These are phyloP conservation scores for Penicillium desertorum DNA, from an alignment of 495 filamentous ascomycete genomes.

Conservation along the genomic window DNA sequence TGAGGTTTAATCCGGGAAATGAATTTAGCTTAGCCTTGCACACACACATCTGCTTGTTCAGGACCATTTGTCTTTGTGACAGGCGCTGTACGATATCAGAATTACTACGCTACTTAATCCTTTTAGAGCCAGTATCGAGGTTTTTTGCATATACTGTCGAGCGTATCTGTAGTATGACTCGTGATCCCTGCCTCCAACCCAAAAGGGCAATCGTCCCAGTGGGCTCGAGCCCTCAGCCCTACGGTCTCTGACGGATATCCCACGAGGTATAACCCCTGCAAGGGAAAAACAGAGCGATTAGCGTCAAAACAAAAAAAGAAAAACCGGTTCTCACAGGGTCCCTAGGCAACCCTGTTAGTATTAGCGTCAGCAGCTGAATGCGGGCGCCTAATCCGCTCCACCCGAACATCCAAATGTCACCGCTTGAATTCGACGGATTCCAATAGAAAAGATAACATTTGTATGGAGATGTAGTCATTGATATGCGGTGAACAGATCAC, in stretches of 20 bases:
- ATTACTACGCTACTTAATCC: background rate
- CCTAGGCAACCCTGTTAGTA: background rate
- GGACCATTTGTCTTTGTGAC: background rate
- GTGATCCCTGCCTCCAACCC: background rate
- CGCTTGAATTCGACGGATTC: background rate
- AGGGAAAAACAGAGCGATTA: too few relatives aligned
- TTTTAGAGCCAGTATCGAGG: background rate
- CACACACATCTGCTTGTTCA: background rate
- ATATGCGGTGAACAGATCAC: constrained; percentile 1
- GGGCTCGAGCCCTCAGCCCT: constrained; percentile 2
- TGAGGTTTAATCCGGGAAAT: constrained; percentile 1
- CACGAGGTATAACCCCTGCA: too few relatives aligned
- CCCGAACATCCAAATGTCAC: background rate
- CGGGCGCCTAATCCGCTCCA: constrained; percentile 23
- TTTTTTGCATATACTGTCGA: background rate
- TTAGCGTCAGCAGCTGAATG: constrained; percentile 33
- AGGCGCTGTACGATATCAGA: constrained; percentile 9
- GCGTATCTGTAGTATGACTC: background rate
- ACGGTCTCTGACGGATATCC: background rate
- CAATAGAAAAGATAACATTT: background rate
- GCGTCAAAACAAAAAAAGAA: background rate
- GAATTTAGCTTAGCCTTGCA: constrained; percentile 6
- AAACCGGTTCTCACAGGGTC: background rate
- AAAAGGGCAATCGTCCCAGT: background rate
- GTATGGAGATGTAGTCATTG: background rate